Evolutionary conservation across 1,284 basidiomycete species (phyloP).

Genomic region (Pseudozyma flocculosa): DNA sequence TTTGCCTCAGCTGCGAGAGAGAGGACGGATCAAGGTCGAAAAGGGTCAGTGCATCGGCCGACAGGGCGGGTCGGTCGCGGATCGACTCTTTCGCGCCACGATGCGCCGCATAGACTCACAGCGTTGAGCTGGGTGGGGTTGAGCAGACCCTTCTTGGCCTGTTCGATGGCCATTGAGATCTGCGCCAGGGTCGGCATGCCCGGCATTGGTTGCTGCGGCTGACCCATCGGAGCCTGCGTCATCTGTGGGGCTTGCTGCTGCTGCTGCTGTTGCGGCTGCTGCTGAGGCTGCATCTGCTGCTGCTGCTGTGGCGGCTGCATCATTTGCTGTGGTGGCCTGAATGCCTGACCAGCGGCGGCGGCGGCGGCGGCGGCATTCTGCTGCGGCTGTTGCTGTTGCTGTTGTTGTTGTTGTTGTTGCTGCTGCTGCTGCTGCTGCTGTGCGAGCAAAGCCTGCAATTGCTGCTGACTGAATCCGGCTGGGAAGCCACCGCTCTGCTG

Average conservation of each 20-base stretch:
- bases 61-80: too few relatives aligned
- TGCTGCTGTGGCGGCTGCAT: slow-evolving; percentile 21
- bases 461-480: slow-evolving; percentile 34
- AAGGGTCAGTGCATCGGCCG: too few relatives aligned
- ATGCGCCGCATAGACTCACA: slow-evolving; percentile 12
- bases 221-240: too few relatives aligned
- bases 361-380: neutral
- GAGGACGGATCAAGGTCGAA: too few relatives aligned
- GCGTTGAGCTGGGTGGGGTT: slow-evolving; percentile 38
- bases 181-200: slow-evolving; percentile 24
- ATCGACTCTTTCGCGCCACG: too few relatives aligned
- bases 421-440: slow-evolving; percentile 31
- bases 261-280: slow-evolving; percentile 8
- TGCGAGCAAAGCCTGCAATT: slow-evolving; percentile 28
- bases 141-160: slow-evolving; percentile 38
- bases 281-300: slow-evolving; percentile 16
- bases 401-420: slow-evolving; percentile 17
- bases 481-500: slow-evolving; percentile 9
- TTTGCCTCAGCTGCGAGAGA: slow-evolving; percentile 22
- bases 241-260: too few relatives aligned
- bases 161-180: slow-evolving; percentile 31
- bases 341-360: neutral
- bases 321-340: slow-evolving; percentile 8
- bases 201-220: slow-evolving; percentile 14
- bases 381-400: slow-evolving; percentile 16